Conservation (phyloP, 495 filamentous ascomycete species). For the Lentithecium fluviatile region DNA sequence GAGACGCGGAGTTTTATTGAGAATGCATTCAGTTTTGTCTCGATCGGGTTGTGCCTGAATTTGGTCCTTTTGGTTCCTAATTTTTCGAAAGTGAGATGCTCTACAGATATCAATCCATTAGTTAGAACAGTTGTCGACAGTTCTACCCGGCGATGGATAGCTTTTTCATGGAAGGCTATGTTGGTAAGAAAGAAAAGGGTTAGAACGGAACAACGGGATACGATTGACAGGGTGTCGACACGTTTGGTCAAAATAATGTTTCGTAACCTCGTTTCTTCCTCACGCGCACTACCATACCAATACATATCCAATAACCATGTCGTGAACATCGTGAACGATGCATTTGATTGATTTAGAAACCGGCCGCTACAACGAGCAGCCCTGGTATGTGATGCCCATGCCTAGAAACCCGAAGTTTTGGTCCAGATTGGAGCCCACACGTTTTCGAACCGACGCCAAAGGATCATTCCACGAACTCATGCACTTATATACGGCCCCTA, state of each 20-base stretch:
- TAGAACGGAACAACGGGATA: neutral
- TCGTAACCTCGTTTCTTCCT: no score
- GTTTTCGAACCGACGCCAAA: constrained; percentile 31
- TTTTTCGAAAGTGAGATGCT: no score
- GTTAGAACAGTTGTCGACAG: no score
- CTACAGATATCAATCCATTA: no score
- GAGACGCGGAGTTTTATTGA: no score
- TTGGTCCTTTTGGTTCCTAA: no score
- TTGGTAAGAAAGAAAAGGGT: no score
- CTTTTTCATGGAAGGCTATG: no score
- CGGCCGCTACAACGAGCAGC: constrained; percentile 28
- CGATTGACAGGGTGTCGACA: neutral
- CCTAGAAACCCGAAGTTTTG: constrained; percentile 24
- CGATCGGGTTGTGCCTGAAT: no score
- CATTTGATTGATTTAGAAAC: constrained; percentile 22
- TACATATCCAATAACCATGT: neutral
- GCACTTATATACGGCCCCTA: constrained; percentile 47
- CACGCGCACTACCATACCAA: neutral
- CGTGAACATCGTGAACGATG: constrained; percentile 5
- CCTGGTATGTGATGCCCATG: constrained; percentile 21
- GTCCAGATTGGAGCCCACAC: constrained; percentile 17
- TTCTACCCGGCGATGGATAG: no score
- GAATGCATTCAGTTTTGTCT: no score
- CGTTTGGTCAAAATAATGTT: no score
- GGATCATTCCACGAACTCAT: constrained; percentile 5